These are phyloP conservation scores for Brachypodium distachyon DNA, from an alignment of 202 grass and related monocot species.

Conservation along the genomic window DNA sequence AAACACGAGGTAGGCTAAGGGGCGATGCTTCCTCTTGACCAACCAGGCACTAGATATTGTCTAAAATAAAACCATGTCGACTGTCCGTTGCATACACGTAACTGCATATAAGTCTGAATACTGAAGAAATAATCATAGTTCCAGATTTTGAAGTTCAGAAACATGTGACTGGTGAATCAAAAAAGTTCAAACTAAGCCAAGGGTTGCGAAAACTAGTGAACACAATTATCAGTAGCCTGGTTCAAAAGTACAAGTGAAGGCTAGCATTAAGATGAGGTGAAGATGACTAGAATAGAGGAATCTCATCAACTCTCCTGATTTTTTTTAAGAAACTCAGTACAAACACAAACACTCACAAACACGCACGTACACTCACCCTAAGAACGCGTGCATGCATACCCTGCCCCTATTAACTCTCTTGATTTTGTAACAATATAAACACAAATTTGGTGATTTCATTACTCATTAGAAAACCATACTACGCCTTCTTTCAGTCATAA, in stretches of 20 bases:
- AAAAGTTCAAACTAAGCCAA: background rate
- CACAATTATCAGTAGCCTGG: background rate
- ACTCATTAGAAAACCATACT: background rate
- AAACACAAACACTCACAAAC: too few relatives aligned
- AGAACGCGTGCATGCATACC: too few relatives aligned
- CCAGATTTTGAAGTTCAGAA: background rate
- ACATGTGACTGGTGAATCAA: background rate
- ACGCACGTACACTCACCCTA: too few relatives aligned
- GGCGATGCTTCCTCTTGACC: background rate
- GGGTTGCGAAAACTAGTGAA: background rate
- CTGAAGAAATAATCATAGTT: background rate
- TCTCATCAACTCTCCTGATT: background rate
- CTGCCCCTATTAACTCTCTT: too few relatives aligned
- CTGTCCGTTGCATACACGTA: background rate
- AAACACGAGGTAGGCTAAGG: background rate
- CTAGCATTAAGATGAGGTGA: background rate
- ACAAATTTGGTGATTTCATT: background rate
- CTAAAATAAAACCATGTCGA: background rate
- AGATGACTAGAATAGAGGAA: background rate
- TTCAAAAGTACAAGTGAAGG: background rate
- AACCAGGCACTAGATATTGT: background rate
- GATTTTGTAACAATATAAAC: background rate
- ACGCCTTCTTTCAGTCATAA: background rate
- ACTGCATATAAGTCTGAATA: background rate
- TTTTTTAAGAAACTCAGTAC: too few relatives aligned